A percentile compares a stretch with the other conserved stretches of the same genome.
These are phyloP conservation scores for Phytophthora melonis DNA, from an alignment of 352 stramenopile species.

Conservation along the genomic window DNA sequence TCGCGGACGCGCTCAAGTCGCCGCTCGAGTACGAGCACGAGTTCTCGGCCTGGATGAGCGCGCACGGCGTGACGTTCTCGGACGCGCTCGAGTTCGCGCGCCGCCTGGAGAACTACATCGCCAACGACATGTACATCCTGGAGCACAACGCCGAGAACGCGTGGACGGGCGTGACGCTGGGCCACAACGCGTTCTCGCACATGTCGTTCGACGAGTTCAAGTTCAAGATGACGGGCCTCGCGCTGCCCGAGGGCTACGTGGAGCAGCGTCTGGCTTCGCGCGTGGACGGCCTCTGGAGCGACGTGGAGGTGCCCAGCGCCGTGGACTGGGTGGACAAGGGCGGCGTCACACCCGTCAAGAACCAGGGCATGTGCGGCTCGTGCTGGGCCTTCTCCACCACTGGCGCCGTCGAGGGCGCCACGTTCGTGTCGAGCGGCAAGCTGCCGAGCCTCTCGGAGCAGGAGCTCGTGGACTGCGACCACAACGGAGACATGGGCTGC, in stretches of 20 bases:
- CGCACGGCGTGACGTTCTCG: constrained; percentile 59
- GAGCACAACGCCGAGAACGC: constrained; percentile 86
- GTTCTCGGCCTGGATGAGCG: constrained; percentile 73
- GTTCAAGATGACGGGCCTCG: constrained; percentile 63
- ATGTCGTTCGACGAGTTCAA: constrained; percentile 97
- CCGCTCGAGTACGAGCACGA: constrained; percentile 75
- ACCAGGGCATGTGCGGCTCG: constrained; percentile 95
- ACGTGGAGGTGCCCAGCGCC: constrained; percentile 69
- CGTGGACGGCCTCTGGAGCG: constrained; percentile 36
- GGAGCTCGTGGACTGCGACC: constrained; percentile 98
- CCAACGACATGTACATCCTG: constrained; percentile 88
- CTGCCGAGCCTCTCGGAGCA: constrained; percentile 97
- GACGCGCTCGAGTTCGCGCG: constrained; percentile 77
- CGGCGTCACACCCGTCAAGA: constrained; percentile 93
- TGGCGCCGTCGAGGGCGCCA: constrained; percentile 97
- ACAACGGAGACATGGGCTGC: constrained; percentile 96
- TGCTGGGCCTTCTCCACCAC: constrained; percentile 98
- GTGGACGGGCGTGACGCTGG: constrained; percentile 75
- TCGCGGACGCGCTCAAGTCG: constrained; percentile 58
- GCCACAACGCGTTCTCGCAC: constrained; percentile 82
- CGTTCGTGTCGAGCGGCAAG: constrained; percentile 93
- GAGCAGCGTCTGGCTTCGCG: constrained; percentile 61
- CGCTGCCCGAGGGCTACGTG: constrained; percentile 63
- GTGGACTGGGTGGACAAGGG: constrained; percentile 96
- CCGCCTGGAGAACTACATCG: constrained; percentile 82